Base-by-base conservation (phyloP, 768 basidiomycete species). In the Termitomyces heimii region DNA sequence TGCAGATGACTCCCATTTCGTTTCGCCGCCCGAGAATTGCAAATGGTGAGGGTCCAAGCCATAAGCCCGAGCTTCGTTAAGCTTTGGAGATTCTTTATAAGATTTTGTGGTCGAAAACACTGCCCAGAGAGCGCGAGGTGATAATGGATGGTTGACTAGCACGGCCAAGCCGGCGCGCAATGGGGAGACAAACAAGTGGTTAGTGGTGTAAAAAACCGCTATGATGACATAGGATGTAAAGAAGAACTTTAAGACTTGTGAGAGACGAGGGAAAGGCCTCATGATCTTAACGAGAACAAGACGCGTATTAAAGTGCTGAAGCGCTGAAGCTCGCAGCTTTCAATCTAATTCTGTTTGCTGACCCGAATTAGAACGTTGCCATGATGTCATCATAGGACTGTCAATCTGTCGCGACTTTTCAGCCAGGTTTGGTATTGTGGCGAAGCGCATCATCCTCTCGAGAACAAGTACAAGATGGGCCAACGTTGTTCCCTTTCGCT, bases 121-220 rank as follows among this genome's bases (percentile, higher is more conserved):
- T 55, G 49, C 53, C 64, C 50, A 68, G 48, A 62, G 52, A 59
- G 40, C 60, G 34, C 55, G 62, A 63, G 63, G 60, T 46, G 63
- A 64, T 31, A 52, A 54, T 31, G 60, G 61, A 60, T 59, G 66
- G 55, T 64, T 63, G 43, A 71, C 58, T 8, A 72, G 45, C 28
- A 55, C 53, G 9, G 69, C 70, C 28, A 73, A 29, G 4, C 64
- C 58, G 14, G 67, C 63, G 49, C 62, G 67, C 39, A 76, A 35
- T 40, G 74, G 71, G 12, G 70, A 67, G 42, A 73, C 59, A 55
- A 78, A 51, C 54, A 79, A 61, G 54, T 68, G 63, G 54, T 74
- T 70, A 24, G 77, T 80, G 24, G 79, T 79, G 62, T 77, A 77
- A 29, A 79, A 58, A 34, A 80, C 74, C 6, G 78, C 75, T 20